Evolutionary conservation across 345 rosid species (phyloP).

Genomic region (Noccaea bulbosa): DNA sequence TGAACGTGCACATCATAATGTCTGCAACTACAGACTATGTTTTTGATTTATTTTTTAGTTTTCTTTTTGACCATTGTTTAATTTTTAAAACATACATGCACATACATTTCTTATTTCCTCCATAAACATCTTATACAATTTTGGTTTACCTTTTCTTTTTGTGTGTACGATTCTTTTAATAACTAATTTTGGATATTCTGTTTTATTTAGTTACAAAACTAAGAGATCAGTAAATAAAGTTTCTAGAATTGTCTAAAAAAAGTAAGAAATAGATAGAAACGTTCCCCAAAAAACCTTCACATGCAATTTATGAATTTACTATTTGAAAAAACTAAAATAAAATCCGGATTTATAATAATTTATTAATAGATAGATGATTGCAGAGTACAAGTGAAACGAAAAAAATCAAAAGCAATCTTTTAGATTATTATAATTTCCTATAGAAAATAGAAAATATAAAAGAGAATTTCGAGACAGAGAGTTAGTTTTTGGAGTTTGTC

Average conservation of each 20-base stretch:
- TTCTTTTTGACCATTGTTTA: not conserved
- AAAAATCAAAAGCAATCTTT: constrained; percentile 3
- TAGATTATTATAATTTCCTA: not conserved
- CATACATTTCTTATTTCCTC: constrained; percentile 7
- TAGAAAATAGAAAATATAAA: not conserved
- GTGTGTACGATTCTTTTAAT: not conserved
- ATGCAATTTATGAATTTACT: constrained; percentile 36
- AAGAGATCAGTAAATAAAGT: constrained; percentile 19
- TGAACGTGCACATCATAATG: constrained; percentile 45
- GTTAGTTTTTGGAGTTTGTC: constrained; percentile 35
- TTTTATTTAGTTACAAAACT: constrained; percentile 35
- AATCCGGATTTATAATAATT: constrained; percentile 10
- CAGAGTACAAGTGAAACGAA: constrained; percentile 24
- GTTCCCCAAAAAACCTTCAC: constrained; percentile 17
- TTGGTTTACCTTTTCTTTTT: not conserved
- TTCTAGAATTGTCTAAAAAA: constrained; percentile 34
- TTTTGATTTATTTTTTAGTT: constrained; percentile 1
- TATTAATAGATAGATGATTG: constrained; percentile 29
- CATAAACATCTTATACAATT: not conserved
- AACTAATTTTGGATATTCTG: constrained; percentile 31
- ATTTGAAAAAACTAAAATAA: constrained; percentile 24
- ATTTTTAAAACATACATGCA: not conserved
- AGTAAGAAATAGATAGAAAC: constrained; percentile 32
- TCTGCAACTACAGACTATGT: constrained; percentile 35
- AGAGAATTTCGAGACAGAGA: constrained; percentile 9